Evolutionary conservation across 371 early-diverging fungal genomes (phyloP).

Genomic region (Umbelopsis sp.): DNA sequence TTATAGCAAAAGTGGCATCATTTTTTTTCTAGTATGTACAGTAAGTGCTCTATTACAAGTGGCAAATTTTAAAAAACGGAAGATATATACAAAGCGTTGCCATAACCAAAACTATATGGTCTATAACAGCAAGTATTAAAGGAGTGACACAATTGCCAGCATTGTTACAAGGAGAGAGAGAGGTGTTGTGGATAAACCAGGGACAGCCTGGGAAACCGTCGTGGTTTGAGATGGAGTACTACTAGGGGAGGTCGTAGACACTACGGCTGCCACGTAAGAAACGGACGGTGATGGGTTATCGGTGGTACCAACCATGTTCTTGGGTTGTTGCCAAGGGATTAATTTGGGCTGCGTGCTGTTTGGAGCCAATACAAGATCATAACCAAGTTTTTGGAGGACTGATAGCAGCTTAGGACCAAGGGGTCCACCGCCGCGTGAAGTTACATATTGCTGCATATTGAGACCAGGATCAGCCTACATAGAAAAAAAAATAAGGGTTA

Average conservation of each 20-base stretch:
- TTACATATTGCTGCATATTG: slow-evolving; percentile 6
- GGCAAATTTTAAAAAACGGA: not conserved
- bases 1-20: not conserved
- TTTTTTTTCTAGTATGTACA: slow-evolving; percentile 8
- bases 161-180: not conserved
- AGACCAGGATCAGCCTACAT: slow-evolving; percentile 11
- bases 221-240: not conserved
- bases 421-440: slow-evolving; percentile 34
- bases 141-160: not conserved
- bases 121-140: not conserved
- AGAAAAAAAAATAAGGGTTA: not conserved
- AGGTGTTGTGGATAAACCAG: not conserved
- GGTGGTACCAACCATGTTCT: slow-evolving; percentile 30
- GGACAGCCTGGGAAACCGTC: not conserved
- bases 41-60: slow-evolving; percentile 6
- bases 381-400: slow-evolving; percentile 47
- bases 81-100: not conserved
- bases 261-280: not conserved
- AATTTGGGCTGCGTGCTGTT: slow-evolving; percentile 27
- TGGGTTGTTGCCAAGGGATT: slow-evolving; percentile 34
- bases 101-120: not conserved
- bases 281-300: slow-evolving; percentile 36
- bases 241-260: not conserved
- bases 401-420: slow-evolving; percentile 45
- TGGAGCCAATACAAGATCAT: slow-evolving; percentile 23